These are phyloP conservation scores for Mucor racemosus DNA, from an alignment of 371 early-diverging fungal genomes.

Conservation along the genomic window DNA sequence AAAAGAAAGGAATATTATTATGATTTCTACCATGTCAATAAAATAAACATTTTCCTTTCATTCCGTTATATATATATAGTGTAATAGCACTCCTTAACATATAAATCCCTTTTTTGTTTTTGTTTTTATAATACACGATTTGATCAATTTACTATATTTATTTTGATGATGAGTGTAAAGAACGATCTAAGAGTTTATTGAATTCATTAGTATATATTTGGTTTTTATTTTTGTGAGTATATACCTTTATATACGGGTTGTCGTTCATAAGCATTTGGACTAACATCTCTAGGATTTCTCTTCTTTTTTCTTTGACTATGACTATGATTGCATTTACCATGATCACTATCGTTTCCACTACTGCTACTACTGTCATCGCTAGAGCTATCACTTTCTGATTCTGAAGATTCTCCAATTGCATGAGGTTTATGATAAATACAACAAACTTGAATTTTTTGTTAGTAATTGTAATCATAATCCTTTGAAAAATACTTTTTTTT, in stretches of 20 bases:
- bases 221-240: neutral
- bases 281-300: constrained; percentile 53
- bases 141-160: constrained; percentile 16
- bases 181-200: constrained; percentile 9
- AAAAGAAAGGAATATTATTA: constrained; percentile 6
- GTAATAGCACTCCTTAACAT: constrained; percentile 1
- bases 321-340: constrained; percentile 38
- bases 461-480: neutral
- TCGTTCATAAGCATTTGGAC: constrained; percentile 75
- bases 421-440: constrained; percentile 85
- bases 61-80: neutral
- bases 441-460: constrained; percentile 73
- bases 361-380: constrained; percentile 42
- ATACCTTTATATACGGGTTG: constrained; percentile 62
- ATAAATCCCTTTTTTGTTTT: neutral
- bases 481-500: constrained; percentile 3
- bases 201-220: constrained; percentile 4
- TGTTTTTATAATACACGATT: neutral
- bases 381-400: constrained; percentile 48
- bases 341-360: constrained; percentile 41
- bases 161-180: constrained; percentile 6
- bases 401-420: constrained; percentile 74
- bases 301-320: constrained; percentile 33
- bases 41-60: constrained; percentile 2
- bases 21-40: constrained; percentile 6